Evolutionary conservation across 371 early-diverging fungal genomes (phyloP).

Genomic region (Lichtheimia ramosa): DNA sequence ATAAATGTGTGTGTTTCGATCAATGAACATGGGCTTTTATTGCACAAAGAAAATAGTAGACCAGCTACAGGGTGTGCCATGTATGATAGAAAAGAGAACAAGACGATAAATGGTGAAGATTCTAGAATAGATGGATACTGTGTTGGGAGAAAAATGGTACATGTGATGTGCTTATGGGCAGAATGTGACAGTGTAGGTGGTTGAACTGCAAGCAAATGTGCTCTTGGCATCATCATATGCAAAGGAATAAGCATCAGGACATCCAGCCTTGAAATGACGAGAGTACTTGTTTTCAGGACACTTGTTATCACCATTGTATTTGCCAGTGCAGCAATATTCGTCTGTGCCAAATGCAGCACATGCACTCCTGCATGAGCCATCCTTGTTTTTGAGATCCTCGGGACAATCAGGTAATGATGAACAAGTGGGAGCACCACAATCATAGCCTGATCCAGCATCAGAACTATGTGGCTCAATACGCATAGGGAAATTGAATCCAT

Average conservation of each 20-base stretch:
- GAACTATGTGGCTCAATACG: slow-evolving; percentile 24
- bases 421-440: slow-evolving; percentile 33
- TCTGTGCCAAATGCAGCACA: slow-evolving; percentile 35
- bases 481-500: slow-evolving; percentile 42
- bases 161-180: slow-evolving; percentile 34
- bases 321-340: slow-evolving; percentile 45
- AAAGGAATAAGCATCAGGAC: slow-evolving; percentile 55
- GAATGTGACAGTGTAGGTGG: slow-evolving; percentile 45
- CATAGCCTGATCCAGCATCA: slow-evolving; percentile 18
- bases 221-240: slow-evolving; percentile 53
- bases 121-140: no score
- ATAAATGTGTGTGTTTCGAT: no score
- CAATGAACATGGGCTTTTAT: no score
- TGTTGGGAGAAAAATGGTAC: no score
- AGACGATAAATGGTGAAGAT: no score
- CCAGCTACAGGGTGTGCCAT: no score
- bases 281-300: slow-evolving; percentile 35
- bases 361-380: slow-evolving; percentile 39
- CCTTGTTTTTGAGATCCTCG: slow-evolving; percentile 22
- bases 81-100: no score
- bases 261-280: slow-evolving; percentile 25
- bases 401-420: slow-evolving; percentile 33
- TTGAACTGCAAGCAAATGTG: slow-evolving; percentile 37
- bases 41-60: no score
- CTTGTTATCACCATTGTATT: slow-evolving; percentile 19